These are phyloP conservation scores for Scedosporium apiospermum DNA, from an alignment of 2,329 filamentous ascomycete genomes.

Conservation along the genomic window DNA sequence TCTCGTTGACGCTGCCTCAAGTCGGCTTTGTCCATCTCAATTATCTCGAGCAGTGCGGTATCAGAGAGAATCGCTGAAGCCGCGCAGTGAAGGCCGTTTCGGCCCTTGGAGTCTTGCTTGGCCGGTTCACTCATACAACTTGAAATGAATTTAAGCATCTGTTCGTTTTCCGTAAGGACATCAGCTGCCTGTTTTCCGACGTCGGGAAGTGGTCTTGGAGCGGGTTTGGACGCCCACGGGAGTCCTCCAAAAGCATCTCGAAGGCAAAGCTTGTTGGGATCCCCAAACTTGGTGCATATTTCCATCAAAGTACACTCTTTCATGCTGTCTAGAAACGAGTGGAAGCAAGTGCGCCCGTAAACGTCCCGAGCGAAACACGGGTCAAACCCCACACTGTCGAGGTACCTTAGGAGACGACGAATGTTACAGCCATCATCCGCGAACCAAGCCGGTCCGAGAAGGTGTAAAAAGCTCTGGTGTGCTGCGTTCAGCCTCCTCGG, in stretches of 20 bases:
- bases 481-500: constrained; percentile 24
- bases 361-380: constrained; percentile 26
- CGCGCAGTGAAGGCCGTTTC: constrained; percentile 50
- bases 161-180: constrained; percentile 12
- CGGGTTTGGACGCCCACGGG: no score
- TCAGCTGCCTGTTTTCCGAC: constrained; percentile 15
- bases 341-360: constrained; percentile 43
- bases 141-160: no score
- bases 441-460: constrained; percentile 28
- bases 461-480: constrained; percentile 39
- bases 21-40: constrained; percentile 16
- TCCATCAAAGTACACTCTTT: no score
- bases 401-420: constrained; percentile 3
- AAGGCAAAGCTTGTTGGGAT: no score
- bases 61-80: constrained; percentile 38
- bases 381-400: background rate
- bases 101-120: constrained; percentile 29
- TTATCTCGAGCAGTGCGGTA: constrained; percentile 25
- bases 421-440: constrained; percentile 16
- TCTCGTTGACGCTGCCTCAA: constrained; percentile 8
- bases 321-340: background rate
- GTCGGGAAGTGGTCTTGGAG: no score
- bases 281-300: no score
- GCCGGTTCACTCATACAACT: no score
- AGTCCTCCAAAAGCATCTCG: no score